Conservation (phyloP, 2,329 filamentous ascomycete species). For the Talaromyces albobiverticillius region DNA sequence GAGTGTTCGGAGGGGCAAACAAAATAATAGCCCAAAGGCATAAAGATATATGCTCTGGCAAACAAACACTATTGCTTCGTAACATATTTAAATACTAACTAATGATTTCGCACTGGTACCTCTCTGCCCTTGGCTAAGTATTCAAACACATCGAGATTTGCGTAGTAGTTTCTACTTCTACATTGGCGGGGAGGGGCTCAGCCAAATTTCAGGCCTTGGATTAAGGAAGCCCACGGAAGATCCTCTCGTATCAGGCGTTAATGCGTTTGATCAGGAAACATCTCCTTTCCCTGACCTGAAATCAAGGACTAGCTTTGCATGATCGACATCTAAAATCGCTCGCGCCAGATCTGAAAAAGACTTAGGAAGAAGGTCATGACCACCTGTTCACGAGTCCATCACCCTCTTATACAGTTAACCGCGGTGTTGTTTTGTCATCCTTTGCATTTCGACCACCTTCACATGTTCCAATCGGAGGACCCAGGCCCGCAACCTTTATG, state of each 20-base stretch:
- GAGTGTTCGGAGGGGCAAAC: not conserved
- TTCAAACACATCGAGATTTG: no score
- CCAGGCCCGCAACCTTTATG: not conserved
- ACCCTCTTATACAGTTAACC: not conserved
- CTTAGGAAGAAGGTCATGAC: no score
- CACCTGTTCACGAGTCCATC: constrained; percentile 5
- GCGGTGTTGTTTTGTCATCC: not conserved
- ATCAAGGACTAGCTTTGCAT: not conserved
- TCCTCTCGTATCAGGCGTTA: not conserved
- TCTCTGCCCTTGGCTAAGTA: no score
- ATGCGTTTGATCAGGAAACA: not conserved
- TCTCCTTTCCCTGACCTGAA: not conserved
- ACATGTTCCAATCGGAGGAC: constrained; percentile 2
- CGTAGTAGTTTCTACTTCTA: no score
- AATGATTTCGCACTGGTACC: no score
- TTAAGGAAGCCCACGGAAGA: no score
- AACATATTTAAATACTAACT: no score
- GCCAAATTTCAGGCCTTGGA: no score
- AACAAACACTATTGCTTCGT: no score
- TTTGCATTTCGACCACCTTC: not conserved
- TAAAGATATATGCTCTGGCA: no score
- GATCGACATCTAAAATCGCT: not conserved
- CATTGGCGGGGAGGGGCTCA: not conserved
- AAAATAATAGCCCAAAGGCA: not conserved
- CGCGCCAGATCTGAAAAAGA: not conserved